Evolutionary conservation across 2,329 filamentous ascomycete genomes (phyloP), one percentile per base, ranked within the genome.

Genomic region (Penicillium griseofulvum): DNA sequence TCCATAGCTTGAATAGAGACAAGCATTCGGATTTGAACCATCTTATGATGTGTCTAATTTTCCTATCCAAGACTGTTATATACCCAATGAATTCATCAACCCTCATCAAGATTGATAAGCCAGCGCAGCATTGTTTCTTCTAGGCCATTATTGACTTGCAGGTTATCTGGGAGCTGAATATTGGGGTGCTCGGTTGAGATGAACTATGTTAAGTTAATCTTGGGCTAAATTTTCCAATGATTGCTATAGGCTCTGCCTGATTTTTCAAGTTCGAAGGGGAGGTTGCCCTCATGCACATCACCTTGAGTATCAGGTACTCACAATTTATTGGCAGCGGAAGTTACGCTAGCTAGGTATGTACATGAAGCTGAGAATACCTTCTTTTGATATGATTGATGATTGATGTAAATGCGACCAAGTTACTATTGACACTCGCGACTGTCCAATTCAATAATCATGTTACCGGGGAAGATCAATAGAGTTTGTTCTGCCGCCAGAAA

Each of bases 401-500:
- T 49, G 26, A 41, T 41, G 46, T 8, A 43, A 24, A 33, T 50
- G 8, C 16, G 26, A 5, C 16, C 17, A 19, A 33, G 19, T 39
- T 26, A 12, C 19, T 37, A 45, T 48, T 28, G 11, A 54, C 17
- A 10, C n/a, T 51, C 19, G 44, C 4, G 1, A 52, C 53, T 12
- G n/a, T 47, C 0, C 31, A 14, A n/a, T 62, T 55, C 12, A 58
- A 54, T 37, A 67, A 22, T 5, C 37, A 38, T n/a, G 8, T 37
- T 38, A 19, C n/a, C 11, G 17, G n/a, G 14, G 37, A 26, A 42
- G n/a, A 33, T 60, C 43, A 72, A 56, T 71, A 70, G 10, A 71
- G 48, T 52, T 52, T 65, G 33, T 65, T 65, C 37, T 58, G 55
- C 36, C 59, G 55, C 65, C 65, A 67, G 53, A 67, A 66, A 7